Conservation (phyloP, 2,329 filamentous ascomycete genomes). For the Aspergillus eucalypticola region DNA sequence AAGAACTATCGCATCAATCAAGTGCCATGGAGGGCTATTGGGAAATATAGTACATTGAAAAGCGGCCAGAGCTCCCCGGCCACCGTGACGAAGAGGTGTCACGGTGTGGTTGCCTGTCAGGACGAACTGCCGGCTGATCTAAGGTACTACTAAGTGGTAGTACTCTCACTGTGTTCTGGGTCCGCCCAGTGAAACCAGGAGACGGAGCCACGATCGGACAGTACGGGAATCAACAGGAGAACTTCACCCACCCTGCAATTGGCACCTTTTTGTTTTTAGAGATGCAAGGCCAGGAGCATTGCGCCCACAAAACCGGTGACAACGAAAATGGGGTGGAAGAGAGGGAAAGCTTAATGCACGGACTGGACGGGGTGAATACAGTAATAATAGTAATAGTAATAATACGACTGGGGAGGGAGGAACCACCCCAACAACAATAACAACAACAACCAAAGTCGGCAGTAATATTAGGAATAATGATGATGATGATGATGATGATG, state of each 20-base stretch:
- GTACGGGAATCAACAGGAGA: background rate
- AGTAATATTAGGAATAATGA: background rate
- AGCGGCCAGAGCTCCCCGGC: constrained; percentile 13
- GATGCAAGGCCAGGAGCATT: background rate
- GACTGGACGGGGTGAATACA: background rate
- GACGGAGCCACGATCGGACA: constrained; percentile 9
- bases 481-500: background rate
- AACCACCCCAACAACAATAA: background rate
- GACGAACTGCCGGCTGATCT: constrained; percentile 26
- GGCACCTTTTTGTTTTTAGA: background rate
- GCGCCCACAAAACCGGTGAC: background rate
- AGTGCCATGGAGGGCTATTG: background rate
- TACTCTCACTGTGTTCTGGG: constrained; percentile 18
- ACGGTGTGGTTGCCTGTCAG: constrained; percentile 22
- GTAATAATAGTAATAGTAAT: background rate
- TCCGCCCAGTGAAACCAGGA: constrained; percentile 30
- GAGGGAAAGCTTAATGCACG: constrained; percentile 7
- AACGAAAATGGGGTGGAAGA: background rate
- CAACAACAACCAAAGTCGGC: background rate
- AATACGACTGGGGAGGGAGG: background rate
- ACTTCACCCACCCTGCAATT: constrained; percentile 7
- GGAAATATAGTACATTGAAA: constrained; percentile 4
- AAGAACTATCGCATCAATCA: background rate
- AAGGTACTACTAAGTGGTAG: constrained; percentile 22
- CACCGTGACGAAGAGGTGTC: constrained; percentile 16